Evolutionary conservation across 768 basidiomycete species (phyloP), one percentile per base, ranked within the genome.

Genomic region (Collybia nuda): DNA sequence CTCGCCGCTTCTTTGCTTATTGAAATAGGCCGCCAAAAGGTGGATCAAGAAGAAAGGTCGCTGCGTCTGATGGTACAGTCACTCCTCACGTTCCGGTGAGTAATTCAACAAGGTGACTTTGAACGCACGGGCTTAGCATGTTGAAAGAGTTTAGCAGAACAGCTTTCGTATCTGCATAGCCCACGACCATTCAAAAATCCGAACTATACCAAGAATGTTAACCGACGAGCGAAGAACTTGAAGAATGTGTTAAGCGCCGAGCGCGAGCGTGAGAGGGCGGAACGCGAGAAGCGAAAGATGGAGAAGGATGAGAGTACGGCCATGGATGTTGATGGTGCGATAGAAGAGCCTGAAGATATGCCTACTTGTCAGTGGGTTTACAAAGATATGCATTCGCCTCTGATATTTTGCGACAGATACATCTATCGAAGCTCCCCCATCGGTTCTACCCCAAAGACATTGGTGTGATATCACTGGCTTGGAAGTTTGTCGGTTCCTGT

Each of bases 401-500:
- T 47, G 26, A 51, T 17, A n/a, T 19, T 28, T 18, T 22, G 35
- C 46, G 6, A 32, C 53, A 92, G 90, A 92, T 57, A 78, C 80
- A 5, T 88, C 86, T 2, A 88, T 93, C 38, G 91, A 93, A 62
- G 90, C 91, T 5, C 88, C 91, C 0, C 91, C 90, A 0, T 93
- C 90, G 8, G 62, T 93, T 1, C 69, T 88, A 6, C 90, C 91
- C 2, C 86, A 84, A 41, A 76, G 77, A 51, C 84, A 86, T 52
- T 90, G 88, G 47, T 93, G 91, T 59, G 91, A 93, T 67, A 92
- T 93, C 14, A 93, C 91, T 0, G 89, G 91, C 0, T 73, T 93
- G 11, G 89, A 91, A 67, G 90, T 87, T 24, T 6, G 67, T 32
- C 18, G 22, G 11, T 12, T 39, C 21, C 28, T 37, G 19, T 48